Conservation (phyloP, 2,329 filamentous ascomycete species). For the Pseudophaeomoniella oleicola region DNA sequence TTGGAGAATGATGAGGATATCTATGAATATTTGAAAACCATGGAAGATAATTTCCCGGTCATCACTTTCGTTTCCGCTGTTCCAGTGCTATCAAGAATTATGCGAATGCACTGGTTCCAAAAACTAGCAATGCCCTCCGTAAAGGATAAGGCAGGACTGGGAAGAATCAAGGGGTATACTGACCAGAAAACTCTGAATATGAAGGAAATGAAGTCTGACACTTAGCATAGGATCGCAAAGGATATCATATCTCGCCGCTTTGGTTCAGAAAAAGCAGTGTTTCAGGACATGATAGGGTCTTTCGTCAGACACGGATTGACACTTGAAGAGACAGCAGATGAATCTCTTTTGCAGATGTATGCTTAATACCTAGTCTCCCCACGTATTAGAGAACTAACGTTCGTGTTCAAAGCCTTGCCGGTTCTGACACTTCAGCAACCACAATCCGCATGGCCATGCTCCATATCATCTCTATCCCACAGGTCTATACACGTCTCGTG, state of each 20-base stretch:
- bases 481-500: slow-evolving; percentile 6
- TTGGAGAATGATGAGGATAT: slow-evolving; percentile 29
- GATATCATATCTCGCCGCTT: slow-evolving; percentile 11
- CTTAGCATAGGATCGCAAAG: slow-evolving; percentile 8
- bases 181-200: neutral
- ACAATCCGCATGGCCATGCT: slow-evolving; percentile 8
- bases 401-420: slow-evolving; percentile 4
- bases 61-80: slow-evolving; percentile 24
- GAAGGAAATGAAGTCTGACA: neutral
- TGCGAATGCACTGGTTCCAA: slow-evolving; percentile 8
- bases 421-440: slow-evolving; percentile 7
- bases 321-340: slow-evolving; percentile 7
- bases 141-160: slow-evolving; percentile 6
- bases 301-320: slow-evolving; percentile 8
- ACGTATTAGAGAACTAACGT: no score
- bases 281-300: slow-evolving; percentile 4
- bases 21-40: slow-evolving; percentile 22
- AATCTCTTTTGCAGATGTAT: slow-evolving; percentile 7
- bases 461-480: slow-evolving; percentile 6
- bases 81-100: slow-evolving; percentile 20
- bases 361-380: neutral
- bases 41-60: slow-evolving; percentile 22
- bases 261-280: neutral
- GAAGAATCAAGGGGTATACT: slow-evolving; percentile 6
- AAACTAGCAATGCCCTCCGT: slow-evolving; percentile 4